Conservation (phyloP, 805 yeast species). For the Scheffersomyces stipitis region DNA sequence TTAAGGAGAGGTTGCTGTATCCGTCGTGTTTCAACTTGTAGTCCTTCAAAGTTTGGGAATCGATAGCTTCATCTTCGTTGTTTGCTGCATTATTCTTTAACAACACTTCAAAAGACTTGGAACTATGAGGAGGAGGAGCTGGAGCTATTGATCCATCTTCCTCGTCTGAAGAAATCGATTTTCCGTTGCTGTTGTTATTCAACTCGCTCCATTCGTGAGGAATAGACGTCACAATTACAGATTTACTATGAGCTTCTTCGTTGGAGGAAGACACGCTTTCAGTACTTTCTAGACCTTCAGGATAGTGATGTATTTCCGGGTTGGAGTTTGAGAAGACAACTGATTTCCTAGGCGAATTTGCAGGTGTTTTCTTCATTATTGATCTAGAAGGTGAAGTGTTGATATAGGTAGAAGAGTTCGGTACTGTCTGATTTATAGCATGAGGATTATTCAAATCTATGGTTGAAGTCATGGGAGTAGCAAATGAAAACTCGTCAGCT, state of each 20-base stretch:
- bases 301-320: slow-evolving; percentile 35
- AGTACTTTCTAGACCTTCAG: too few species aligned
- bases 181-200: slow-evolving; percentile 1
- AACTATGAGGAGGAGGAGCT: slow-evolving; percentile 11
- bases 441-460: slow-evolving; percentile 11
- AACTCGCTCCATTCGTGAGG: slow-evolving; percentile 22
- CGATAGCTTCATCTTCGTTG: slow-evolving; percentile 13
- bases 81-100: slow-evolving; percentile 1
- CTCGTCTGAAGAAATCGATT: slow-evolving; percentile 2
- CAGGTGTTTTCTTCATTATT: slow-evolving; percentile 30
- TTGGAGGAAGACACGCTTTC: background rate
- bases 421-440: background rate
- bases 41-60: slow-evolving; percentile 12
- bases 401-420: slow-evolving; percentile 3
- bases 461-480: slow-evolving; percentile 23
- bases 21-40: slow-evolving; percentile 22
- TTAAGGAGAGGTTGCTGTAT: slow-evolving; percentile 34
- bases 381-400: slow-evolving; percentile 37
- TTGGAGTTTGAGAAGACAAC: slow-evolving; percentile 32
- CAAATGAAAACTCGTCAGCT: slow-evolving; percentile 26
- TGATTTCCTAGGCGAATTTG: slow-evolving; percentile 36
- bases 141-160: slow-evolving; percentile 4
- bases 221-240: slow-evolving; percentile 6
- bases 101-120: slow-evolving; percentile 6
- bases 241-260: slow-evolving; percentile 1